These are phyloP conservation scores for Penicillium salamii DNA, from an alignment of 495 filamentous ascomycete species.

Conservation along the genomic window DNA sequence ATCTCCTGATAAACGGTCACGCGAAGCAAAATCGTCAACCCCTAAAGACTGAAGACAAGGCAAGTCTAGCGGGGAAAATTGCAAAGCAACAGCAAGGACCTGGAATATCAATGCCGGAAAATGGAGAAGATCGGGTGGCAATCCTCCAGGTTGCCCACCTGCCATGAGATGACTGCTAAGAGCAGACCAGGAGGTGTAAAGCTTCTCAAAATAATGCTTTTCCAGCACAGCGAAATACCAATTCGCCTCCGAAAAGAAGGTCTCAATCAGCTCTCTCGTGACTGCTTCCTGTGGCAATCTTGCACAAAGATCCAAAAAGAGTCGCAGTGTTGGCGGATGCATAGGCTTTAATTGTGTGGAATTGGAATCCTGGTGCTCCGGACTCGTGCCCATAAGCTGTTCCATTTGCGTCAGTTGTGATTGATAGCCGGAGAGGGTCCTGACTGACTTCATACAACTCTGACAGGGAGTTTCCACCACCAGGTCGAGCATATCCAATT, in stretches of 20 bases:
- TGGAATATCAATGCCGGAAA: neutral
- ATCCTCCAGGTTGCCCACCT: neutral
- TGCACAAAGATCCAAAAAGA: neutral
- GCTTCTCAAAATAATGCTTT: constrained; percentile 4
- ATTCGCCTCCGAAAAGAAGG: constrained; percentile 3
- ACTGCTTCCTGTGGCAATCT: neutral
- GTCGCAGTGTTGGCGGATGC: neutral
- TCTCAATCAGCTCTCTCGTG: constrained; percentile 3
- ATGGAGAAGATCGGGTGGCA: neutral
- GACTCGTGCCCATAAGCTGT: neutral
- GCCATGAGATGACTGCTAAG: neutral
- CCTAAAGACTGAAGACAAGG: neutral
- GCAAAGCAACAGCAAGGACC: constrained; percentile 5
- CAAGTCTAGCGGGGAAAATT: neutral
- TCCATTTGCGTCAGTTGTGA: neutral
- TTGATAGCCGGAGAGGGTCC: neutral
- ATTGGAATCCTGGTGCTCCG: no score
- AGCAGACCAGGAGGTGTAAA: neutral
- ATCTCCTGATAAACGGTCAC: neutral
- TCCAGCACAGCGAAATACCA: constrained; percentile 1
- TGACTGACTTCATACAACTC: neutral
- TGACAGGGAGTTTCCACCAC: neutral
- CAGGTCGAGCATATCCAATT: neutral
- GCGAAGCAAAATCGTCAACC: neutral
- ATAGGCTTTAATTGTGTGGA: neutral